Conservation (phyloP, 129 eudicot species). For the Apium graveolens region DNA sequence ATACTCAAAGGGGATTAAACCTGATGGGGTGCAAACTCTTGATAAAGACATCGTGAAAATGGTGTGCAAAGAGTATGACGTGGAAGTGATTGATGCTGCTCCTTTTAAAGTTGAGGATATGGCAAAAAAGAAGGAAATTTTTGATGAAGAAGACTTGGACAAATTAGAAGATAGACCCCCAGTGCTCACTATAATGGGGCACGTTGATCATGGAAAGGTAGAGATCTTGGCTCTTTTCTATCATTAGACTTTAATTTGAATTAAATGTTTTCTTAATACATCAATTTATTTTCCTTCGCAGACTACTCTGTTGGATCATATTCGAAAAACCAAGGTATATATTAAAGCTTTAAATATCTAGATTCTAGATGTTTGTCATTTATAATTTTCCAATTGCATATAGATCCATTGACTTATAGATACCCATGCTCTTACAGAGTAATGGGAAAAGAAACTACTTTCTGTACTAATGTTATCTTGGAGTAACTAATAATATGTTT, state of each 20-base stretch:
- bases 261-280: neutral
- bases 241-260: constrained; percentile 4
- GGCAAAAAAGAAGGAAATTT: constrained; percentile 88
- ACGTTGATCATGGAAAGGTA: constrained; percentile 98
- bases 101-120: constrained; percentile 55
- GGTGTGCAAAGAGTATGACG: constrained; percentile 82
- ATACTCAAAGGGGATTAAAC: constrained; percentile 72
- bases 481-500: neutral
- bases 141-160: constrained; percentile 88
- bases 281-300: constrained; percentile 33
- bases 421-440: neutral
- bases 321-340: constrained; percentile 88
- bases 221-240: constrained; percentile 1
- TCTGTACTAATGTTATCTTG: neutral
- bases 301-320: constrained; percentile 94
- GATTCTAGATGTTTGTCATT: neutral
- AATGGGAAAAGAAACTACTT: neutral
- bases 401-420: neutral
- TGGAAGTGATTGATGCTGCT: constrained; percentile 81
- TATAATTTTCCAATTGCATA: neutral
- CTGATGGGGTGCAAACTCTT: constrained; percentile 77
- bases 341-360: neutral
- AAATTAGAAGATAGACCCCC: constrained; percentile 92
- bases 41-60: constrained; percentile 86
- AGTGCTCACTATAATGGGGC: constrained; percentile 95